phyloP scores from a whole-genome alignment of 164 flowering plant species.

The Aristolochia contorta region DNA sequence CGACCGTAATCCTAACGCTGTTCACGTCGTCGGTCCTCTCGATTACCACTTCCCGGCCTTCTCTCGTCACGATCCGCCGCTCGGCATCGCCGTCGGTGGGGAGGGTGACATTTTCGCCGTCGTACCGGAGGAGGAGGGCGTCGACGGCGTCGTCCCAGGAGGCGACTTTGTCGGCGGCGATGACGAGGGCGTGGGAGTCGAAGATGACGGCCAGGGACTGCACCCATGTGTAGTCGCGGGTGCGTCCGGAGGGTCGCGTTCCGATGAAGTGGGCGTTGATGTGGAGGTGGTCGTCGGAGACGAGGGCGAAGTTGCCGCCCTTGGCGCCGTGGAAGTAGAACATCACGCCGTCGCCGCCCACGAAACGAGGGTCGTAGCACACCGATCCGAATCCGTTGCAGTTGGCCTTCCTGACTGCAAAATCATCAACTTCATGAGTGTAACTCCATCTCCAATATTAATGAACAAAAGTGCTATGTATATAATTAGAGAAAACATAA shows the following conservation, averaged over 20 bases:
- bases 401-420: constrained; percentile 35
- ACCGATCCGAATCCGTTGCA: constrained; percentile 59
- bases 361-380: constrained; percentile 61
- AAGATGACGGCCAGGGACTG: constrained; percentile 62
- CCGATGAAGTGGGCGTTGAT: constrained; percentile 64
- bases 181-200: constrained; percentile 42
- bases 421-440: not conserved
- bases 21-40: constrained; percentile 56
- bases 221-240: constrained; percentile 71
- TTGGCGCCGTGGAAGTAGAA: constrained; percentile 70
- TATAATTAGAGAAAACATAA: no score
- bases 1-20: constrained; percentile 35
- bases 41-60: constrained; percentile 28
- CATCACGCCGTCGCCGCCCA: constrained; percentile 75
- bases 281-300: constrained; percentile 48
- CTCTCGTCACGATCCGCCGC: constrained; percentile 25
- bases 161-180: constrained; percentile 45
- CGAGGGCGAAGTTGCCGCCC: constrained; percentile 55
- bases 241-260: constrained; percentile 43
- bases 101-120: constrained; percentile 27
- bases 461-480: no score
- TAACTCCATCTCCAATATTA: no score
- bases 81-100: constrained; percentile 54
- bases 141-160: constrained; percentile 52
- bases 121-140: constrained; percentile 38